Conservation (phyloP, 1,284 basidiomycete species). For the Thecaphora frezii region DNA sequence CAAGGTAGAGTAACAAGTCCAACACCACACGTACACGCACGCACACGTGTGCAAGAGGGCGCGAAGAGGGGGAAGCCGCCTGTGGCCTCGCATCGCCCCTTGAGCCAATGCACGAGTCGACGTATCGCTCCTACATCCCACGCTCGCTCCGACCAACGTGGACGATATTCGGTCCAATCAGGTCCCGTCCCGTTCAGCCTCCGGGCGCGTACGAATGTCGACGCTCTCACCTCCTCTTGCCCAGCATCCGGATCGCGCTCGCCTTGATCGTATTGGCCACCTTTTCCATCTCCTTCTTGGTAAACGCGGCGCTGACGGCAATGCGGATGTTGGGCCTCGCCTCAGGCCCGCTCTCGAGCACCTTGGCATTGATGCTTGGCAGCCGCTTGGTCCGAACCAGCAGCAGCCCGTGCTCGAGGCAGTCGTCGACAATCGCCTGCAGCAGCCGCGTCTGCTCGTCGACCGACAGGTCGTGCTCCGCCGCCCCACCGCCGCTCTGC, state of each 20-base stretch:
- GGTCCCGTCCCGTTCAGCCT: neutral
- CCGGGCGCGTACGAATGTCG: neutral
- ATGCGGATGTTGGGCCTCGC: slow-evolving; percentile 79
- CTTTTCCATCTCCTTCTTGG: slow-evolving; percentile 94
- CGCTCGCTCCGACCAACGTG: no score
- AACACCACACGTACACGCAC: no score
- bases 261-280: slow-evolving; percentile 74
- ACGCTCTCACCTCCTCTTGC: slow-evolving; percentile 5
- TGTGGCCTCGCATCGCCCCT: no score
- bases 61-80: no score
- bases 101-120: no score
- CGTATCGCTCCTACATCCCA: no score
- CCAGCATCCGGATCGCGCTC: slow-evolving; percentile 84
- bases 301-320: slow-evolving; percentile 76
- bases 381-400: slow-evolving; percentile 40
- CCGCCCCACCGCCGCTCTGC: slow-evolving; percentile 2
- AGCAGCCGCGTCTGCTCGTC: slow-evolving; percentile 48
- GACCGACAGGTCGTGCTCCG: slow-evolving; percentile 37
- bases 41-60: no score
- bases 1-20: no score
- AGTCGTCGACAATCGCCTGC: slow-evolving; percentile 47
- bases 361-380: slow-evolving; percentile 43
- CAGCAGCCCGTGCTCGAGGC: slow-evolving; percentile 49
- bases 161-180: no score
- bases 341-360: slow-evolving; percentile 40